Conservation (phyloP, 2,329 filamentous ascomycete species). For the Catunica adiposa region DNA sequence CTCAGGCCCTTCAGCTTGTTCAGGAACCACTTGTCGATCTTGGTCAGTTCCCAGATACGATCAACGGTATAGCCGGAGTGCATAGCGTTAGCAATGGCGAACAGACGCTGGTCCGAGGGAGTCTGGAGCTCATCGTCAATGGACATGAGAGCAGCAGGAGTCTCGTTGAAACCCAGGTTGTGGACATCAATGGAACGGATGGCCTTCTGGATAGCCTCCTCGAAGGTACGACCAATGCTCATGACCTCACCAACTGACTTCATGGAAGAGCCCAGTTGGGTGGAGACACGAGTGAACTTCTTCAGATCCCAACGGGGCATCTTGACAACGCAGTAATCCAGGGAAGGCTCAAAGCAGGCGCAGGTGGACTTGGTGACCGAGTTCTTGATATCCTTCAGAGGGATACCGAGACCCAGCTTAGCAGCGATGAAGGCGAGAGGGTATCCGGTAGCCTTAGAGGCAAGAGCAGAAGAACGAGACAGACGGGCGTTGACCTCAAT, state of each 20-base stretch:
- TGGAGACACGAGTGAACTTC: slow-evolving; percentile 95
- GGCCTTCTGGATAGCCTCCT: slow-evolving; percentile 96
- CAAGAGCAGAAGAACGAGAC: slow-evolving; percentile 84
- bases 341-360: slow-evolving; percentile 93
- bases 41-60: slow-evolving; percentile 95
- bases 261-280: slow-evolving; percentile 92
- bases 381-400: slow-evolving; percentile 91
- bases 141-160: slow-evolving; percentile 71
- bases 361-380: slow-evolving; percentile 89
- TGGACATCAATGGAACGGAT: slow-evolving; percentile 90
- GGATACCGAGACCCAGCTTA: slow-evolving; percentile 87
- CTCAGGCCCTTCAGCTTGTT: slow-evolving; percentile 79
- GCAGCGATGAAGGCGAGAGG: slow-evolving; percentile 91
- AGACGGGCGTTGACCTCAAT: slow-evolving; percentile 97
- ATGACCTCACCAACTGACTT: slow-evolving; percentile 99
- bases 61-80: slow-evolving; percentile 82
- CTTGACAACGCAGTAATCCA: slow-evolving; percentile 97
- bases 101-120: slow-evolving; percentile 89
- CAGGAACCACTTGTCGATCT: slow-evolving; percentile 98
- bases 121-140: slow-evolving; percentile 94
- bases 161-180: slow-evolving; percentile 89
- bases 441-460: slow-evolving; percentile 94
- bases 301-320: slow-evolving; percentile 98
- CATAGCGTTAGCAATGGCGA: slow-evolving; percentile 97
- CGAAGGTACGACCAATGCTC: slow-evolving; percentile 91